Base-by-base conservation (phyloP, 2,329 filamentous ascomycete genomes). In the Gnomoniopsis sp. region DNA sequence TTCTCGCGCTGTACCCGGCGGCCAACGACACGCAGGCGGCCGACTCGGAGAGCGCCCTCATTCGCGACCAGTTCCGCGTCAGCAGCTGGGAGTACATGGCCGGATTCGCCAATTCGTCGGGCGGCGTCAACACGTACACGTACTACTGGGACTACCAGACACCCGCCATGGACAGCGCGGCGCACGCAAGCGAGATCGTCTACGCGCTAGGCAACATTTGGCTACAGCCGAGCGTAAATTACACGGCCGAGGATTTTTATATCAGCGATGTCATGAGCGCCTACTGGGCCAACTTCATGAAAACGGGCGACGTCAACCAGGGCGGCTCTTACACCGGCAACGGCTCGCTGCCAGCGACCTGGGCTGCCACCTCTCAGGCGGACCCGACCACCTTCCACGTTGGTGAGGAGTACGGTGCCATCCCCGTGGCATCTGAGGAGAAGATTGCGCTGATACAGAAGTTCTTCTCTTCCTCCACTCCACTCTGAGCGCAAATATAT, bases 111-210 rank as follows among this genome's bases (percentile, higher is more conserved):
- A 36, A 50, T 14, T 61, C 46, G 15, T 48, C 43, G 11, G 44
- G 44, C 17, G 23, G 19, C 3, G 33, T 23, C 23, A 14, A 26
- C 15, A 30, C 30, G 22, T 49, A 49, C 23, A 49, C 26, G 15
- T 49, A 49, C 26, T 49, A 49, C 47, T 49, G 53, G 53, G 53
- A 55, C 11, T 71, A 74, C 48, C 72, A 71, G 3, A 71, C 69
- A 1, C 71, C 72, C 0, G 69, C 70, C 6, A 71, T 73, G 52
- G 44, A 54, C 47, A 63, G 63, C 53, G 74, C 73, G 4, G 72
- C 73, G 3, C 71, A 67, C 62, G 74, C 55, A 64, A 68, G 63
- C 69, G 74, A 75, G 65, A 71, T 75, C 53, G 69, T 69, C 59
- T 75, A 75, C 57, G 67, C 66, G 1, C 63, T 73, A 22, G 73